phyloP scores from a whole-genome alignment of 768 basidiomycete genomes.

The Solioccasus polychromus region DNA sequence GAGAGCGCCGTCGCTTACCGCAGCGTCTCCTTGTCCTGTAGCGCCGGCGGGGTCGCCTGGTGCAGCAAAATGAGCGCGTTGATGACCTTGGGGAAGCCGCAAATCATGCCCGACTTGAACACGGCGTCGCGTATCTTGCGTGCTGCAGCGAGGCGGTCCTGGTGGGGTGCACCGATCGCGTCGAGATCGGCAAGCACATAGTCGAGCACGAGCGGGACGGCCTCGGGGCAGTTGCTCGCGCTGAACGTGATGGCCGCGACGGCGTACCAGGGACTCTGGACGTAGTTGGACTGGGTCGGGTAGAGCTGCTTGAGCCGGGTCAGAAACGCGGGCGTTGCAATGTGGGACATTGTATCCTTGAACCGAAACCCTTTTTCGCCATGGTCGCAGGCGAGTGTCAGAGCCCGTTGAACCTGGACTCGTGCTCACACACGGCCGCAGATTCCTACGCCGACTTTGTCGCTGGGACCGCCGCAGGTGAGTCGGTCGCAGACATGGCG shows the following conservation, averaged over 20 bases:
- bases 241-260: conserved; percentile 55
- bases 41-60: conserved; percentile 48
- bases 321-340: conserved; percentile 44
- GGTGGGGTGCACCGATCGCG: conserved; percentile 22
- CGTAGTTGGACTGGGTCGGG: conserved; percentile 29
- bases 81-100: conserved; percentile 62
- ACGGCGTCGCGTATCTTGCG: conserved; percentile 59
- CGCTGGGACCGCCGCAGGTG: conserved; percentile 71
- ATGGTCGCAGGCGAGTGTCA: conserved; percentile 22
- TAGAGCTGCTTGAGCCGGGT: conserved; percentile 43
- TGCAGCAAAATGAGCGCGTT: conserved; percentile 53
- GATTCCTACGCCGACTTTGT: conserved; percentile 73
- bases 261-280: conserved; percentile 57
- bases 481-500: too few relatives aligned
- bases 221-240: conserved; percentile 58
- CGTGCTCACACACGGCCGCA: too few relatives aligned
- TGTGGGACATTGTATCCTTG: conserved; percentile 12
- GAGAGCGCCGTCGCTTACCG: conserved; percentile 36
- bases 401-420: too few relatives aligned
- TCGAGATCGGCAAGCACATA: conserved; percentile 46
- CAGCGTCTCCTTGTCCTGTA: conserved; percentile 45
- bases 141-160: conserved; percentile 43
- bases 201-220: conserved; percentile 52
- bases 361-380: too few relatives aligned
- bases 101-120: conserved; percentile 57